A percentile compares a stretch with the other conserved stretches of the same genome.
Conservation (phyloP, 768 basidiomycete genomes). For the Daedaleopsis nitida region DNA sequence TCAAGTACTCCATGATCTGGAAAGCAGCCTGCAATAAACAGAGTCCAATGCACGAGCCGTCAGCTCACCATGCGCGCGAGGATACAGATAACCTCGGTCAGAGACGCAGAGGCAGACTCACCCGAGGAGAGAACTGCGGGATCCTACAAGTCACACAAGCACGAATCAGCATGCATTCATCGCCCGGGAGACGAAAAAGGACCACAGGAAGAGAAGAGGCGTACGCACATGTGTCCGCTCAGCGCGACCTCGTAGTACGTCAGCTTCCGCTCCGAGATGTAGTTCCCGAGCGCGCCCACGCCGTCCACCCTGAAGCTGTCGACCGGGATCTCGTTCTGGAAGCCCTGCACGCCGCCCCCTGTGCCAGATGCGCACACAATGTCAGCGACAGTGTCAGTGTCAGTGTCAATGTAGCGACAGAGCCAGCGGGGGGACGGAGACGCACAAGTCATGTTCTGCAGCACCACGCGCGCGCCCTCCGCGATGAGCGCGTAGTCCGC, state of each 20-base stretch:
- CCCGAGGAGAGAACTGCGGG: constrained; percentile 65
- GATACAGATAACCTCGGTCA: too few species aligned
- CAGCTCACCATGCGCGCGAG: too few species aligned
- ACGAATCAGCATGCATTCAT: background rate
- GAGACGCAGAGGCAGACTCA: constrained; percentile 31
- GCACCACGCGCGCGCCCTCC: constrained; percentile 51
- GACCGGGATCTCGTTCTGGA: constrained; percentile 64
- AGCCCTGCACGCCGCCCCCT: constrained; percentile 71
- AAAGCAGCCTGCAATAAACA: constrained; percentile 53
- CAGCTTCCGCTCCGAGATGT: constrained; percentile 67
- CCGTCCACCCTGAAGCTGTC: constrained; percentile 75
- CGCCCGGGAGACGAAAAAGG: too few species aligned
- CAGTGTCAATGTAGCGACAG: too few species aligned
- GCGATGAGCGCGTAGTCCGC: constrained; percentile 75
- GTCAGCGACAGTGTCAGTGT: too few species aligned
- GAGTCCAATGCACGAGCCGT: background rate
- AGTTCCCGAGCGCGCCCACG: constrained; percentile 64
- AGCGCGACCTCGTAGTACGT: constrained; percentile 68
- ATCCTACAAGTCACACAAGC: constrained; percentile 42
- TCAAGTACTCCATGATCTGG: constrained; percentile 67
- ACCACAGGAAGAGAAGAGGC: constrained; percentile 7
- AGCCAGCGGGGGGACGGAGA: background rate
- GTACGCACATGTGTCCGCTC: constrained; percentile 69
- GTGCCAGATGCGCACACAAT: constrained; percentile 2
- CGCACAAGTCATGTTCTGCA: constrained; percentile 34